Conservation (phyloP, 768 basidiomycete species). For the Psilocybe subaeruginosa region DNA sequence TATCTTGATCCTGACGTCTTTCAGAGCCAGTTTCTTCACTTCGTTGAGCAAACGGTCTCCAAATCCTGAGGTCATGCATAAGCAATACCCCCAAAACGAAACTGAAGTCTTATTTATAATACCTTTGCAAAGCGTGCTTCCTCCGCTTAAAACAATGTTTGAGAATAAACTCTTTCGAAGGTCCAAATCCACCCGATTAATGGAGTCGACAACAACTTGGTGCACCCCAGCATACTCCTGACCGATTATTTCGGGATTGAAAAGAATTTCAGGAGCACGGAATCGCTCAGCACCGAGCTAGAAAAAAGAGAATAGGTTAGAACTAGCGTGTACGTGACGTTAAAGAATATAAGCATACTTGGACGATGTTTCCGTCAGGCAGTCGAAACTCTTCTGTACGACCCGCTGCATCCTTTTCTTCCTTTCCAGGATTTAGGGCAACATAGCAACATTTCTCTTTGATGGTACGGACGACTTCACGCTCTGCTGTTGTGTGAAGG, state of each 20-base stretch:
- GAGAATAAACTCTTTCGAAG: conserved; percentile 93
- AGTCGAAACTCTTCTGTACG: conserved; percentile 87
- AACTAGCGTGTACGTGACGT: conserved; percentile 5
- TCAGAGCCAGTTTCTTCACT: conserved; percentile 93
- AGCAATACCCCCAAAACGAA: conserved; percentile 10
- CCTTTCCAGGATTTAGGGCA: conserved; percentile 89
- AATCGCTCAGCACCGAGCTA: conserved; percentile 95
- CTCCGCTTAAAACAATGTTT: conserved; percentile 96
- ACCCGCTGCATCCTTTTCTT: conserved; percentile 87
- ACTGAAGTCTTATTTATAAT: conserved; percentile 16
- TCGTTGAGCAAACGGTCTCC: conserved; percentile 96
- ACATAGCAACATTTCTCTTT: conserved; percentile 99
- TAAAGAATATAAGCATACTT: conserved; percentile 49
- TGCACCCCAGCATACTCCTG: conserved; percentile 97
- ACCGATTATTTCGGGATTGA: conserved; percentile 96
- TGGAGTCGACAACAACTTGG: conserved; percentile 98
- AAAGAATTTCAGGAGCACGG: conserved; percentile 95
- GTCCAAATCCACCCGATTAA: conserved; percentile 95
- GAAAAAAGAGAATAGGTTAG: conserved; percentile 16
- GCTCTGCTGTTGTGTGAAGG: conserved; percentile 95
- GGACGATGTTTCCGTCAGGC: conserved; percentile 93
- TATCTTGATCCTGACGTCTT: conserved; percentile 98
- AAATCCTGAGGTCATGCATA: conserved; percentile 57
- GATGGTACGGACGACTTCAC: conserved; percentile 94
- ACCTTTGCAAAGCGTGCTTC: conserved; percentile 96